phyloP scores from a whole-genome alignment of 192 early-diverging fungal genomes.

The Podila clonocystis region DNA sequence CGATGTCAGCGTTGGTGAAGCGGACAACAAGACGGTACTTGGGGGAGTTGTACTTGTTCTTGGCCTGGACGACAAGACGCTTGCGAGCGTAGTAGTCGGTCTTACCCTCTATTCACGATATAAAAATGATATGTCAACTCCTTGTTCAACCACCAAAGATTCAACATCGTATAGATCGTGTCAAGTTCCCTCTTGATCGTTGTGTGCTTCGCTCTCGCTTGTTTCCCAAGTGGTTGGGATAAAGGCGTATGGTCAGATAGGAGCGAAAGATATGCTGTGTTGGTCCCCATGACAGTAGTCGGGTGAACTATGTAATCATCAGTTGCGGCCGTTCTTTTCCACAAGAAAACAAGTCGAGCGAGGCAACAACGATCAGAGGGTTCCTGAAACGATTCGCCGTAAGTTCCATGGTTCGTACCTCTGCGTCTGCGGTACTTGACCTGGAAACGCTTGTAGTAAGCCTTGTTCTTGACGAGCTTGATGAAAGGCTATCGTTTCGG shows the following conservation, averaged over 20 bases:
- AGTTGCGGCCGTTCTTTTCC: constrained; percentile 18
- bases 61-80: constrained; percentile 98
- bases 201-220: not conserved
- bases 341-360: not conserved
- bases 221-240: not conserved
- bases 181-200: not conserved
- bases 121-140: constrained; percentile 6
- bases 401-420: constrained; percentile 63
- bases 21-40: constrained; percentile 99
- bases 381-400: too few relatives aligned
- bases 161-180: too few relatives aligned
- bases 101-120: constrained; percentile 89
- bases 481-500: constrained; percentile 66
- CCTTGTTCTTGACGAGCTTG: constrained; percentile 96
- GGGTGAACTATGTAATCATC: constrained; percentile 90
- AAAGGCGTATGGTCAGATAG: constrained; percentile 74
- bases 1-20: constrained; percentile 98
- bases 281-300: constrained; percentile 70
- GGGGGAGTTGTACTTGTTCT: constrained; percentile 99
- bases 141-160: not conserved
- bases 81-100: constrained; percentile 99
- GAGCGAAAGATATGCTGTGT: constrained; percentile 82
- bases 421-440: constrained; percentile 99
- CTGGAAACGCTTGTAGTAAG: constrained; percentile 99
- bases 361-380: not conserved